These are phyloP conservation scores for Fomitopsis pulvina DNA, from an alignment of 768 basidiomycete species.

Conservation along the genomic window DNA sequence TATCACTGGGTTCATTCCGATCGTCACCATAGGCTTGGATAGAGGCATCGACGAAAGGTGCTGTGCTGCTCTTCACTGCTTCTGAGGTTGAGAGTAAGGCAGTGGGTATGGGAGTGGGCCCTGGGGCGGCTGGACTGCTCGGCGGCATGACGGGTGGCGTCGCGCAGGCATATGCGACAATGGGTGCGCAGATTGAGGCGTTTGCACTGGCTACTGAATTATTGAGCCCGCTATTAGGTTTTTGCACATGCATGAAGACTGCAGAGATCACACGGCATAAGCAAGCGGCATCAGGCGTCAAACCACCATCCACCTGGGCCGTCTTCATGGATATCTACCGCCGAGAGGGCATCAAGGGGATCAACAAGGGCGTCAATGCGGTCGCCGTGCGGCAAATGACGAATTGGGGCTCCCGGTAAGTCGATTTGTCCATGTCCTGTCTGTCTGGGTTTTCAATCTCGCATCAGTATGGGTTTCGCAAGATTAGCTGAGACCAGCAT, in stretches of 20 bases:
- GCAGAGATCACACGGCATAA: constrained; percentile 96
- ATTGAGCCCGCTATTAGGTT: constrained; percentile 46
- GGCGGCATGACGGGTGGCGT: constrained; percentile 98
- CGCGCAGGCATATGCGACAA: constrained; percentile 98
- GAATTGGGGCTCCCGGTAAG: constrained; percentile 88
- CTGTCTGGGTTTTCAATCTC: neutral
- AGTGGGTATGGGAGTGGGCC: constrained; percentile 61
- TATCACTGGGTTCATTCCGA: neutral
- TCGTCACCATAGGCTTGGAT: constrained; percentile 79
- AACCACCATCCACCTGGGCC: constrained; percentile 89
- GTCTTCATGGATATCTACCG: constrained; percentile 94
- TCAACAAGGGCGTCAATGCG: constrained; percentile 99
- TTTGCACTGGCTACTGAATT: constrained; percentile 5
- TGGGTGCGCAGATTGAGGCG: constrained; percentile 61
- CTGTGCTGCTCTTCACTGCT: constrained; percentile 91
- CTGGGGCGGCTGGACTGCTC: constrained; percentile 79
- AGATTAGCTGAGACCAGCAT: constrained; percentile 83
- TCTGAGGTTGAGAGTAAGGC: constrained; percentile 83
- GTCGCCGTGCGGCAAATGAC: constrained; percentile 90
- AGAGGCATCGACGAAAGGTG: constrained; percentile 98
- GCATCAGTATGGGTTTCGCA: constrained; percentile 86
- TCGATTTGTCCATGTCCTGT: neutral
- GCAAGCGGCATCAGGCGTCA: constrained; percentile 74
- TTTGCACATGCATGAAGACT: constrained; percentile 99
- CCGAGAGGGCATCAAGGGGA: constrained; percentile 87